Evolutionary conservation across 352 stramenopile genomes (phyloP).

Genomic region (Thraustochytrium sp.): DNA sequence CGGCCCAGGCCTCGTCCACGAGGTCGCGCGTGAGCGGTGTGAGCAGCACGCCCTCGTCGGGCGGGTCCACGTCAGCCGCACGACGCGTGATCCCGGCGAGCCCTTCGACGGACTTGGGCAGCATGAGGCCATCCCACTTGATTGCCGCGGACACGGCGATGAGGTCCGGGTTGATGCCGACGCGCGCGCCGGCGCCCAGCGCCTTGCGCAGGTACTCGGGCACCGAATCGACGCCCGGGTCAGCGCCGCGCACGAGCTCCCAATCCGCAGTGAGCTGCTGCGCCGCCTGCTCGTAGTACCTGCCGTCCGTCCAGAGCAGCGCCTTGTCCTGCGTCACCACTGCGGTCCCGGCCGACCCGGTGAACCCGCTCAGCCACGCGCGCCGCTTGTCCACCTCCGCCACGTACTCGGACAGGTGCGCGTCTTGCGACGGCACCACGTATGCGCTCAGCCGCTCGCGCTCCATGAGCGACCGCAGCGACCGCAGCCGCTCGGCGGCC

Average conservation of each 20-base stretch:
- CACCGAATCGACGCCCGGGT: slow-evolving; percentile 48
- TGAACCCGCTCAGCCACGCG: slow-evolving; percentile 91
- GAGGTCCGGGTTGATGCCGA: slow-evolving; percentile 91
- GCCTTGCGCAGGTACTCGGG: slow-evolving; percentile 66
- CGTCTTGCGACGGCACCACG: slow-evolving; percentile 45
- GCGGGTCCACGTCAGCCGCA: slow-evolving; percentile 42
- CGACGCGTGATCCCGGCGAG: slow-evolving; percentile 59
- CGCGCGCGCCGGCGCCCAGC: slow-evolving; percentile 60
- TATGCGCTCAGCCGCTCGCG: slow-evolving; percentile 13
- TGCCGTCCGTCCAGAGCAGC: slow-evolving; percentile 94
- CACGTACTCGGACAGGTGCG: slow-evolving; percentile 83
- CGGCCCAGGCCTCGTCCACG: slow-evolving; percentile 89
- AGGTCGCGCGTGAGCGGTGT: slow-evolving; percentile 72
- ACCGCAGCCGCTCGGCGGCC: background rate
- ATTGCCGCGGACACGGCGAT: slow-evolving; percentile 74
- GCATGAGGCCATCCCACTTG: background rate
- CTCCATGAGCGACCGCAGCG: slow-evolving; percentile 9
- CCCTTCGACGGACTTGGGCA: background rate
- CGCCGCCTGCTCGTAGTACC: slow-evolving; percentile 95
- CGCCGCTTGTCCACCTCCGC: slow-evolving; percentile 87
- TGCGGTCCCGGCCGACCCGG: slow-evolving; percentile 89
- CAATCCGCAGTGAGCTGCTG: slow-evolving; percentile 83
- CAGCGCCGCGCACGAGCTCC: slow-evolving; percentile 85
- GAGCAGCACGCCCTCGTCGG: slow-evolving; percentile 50
- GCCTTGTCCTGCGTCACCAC: slow-evolving; percentile 71